Conservation (phyloP, 768 basidiomycete genomes). For the Suillus clintonianus region DNA sequence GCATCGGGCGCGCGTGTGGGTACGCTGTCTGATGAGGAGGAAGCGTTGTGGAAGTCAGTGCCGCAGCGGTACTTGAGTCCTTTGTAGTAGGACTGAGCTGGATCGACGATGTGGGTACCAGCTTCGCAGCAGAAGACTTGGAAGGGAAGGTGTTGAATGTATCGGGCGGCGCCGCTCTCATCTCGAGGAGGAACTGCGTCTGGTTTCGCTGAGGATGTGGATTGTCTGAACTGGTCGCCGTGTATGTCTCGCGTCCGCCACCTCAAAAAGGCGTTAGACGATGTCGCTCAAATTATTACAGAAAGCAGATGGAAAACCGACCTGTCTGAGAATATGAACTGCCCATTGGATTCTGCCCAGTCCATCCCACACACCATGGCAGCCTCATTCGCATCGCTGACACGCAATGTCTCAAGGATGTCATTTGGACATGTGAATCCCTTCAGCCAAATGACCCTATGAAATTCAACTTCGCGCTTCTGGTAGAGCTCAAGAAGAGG, state of each 20-base stretch:
- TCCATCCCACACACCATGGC: slow-evolving; percentile 99
- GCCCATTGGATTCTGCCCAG: slow-evolving; percentile 97
- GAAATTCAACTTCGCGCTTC: slow-evolving; percentile 80
- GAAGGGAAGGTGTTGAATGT: slow-evolving; percentile 91
- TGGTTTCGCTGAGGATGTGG: slow-evolving; percentile 88
- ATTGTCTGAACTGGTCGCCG: slow-evolving; percentile 97
- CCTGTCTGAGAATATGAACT: slow-evolving; percentile 98
- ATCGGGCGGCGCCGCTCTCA: slow-evolving; percentile 74
- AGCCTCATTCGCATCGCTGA: slow-evolving; percentile 88
- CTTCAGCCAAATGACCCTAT: slow-evolving; percentile 94
- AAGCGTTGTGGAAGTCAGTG: slow-evolving; percentile 78
- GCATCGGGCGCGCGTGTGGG: slow-evolving; percentile 72
- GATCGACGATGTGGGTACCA: slow-evolving; percentile 96
- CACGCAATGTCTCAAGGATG: slow-evolving; percentile 92
- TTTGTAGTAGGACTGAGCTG: slow-evolving; percentile 92
- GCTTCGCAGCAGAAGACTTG: slow-evolving; percentile 99
- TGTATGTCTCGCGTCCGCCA: slow-evolving; percentile 98
- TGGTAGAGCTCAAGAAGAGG: slow-evolving; percentile 82
- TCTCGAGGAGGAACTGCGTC: slow-evolving; percentile 95
- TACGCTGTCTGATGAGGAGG: slow-evolving; percentile 53
- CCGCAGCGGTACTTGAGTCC: slow-evolving; percentile 86
- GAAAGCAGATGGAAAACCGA: slow-evolving; percentile 35
- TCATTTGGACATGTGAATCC: slow-evolving; percentile 99
- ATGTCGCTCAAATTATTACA: slow-evolving; percentile 3
- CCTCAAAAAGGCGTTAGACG: slow-evolving; percentile 38